Conservation (phyloP, 306 rosid species). For the Vigna unguiculata region DNA sequence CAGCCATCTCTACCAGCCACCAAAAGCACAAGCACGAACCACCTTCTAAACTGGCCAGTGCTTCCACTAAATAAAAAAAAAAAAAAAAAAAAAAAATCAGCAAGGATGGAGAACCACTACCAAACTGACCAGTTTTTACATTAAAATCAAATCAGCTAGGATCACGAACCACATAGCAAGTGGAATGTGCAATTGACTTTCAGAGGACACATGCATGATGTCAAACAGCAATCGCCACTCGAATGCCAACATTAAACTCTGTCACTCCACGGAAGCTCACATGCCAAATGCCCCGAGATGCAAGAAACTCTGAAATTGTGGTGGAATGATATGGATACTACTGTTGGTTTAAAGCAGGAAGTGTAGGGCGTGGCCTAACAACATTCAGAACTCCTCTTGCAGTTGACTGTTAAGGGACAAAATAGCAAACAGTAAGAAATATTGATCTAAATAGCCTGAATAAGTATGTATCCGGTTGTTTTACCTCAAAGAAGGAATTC, state of each 20-base stretch:
- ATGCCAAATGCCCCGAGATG: constrained; percentile 21
- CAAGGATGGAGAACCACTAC: constrained; percentile 24
- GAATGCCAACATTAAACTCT: constrained; percentile 15
- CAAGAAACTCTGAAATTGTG: constrained; percentile 28
- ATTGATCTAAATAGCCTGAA: constrained; percentile 1
- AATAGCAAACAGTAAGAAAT: constrained; percentile 32
- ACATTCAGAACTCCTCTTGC: constrained; percentile 94
- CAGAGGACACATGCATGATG: constrained; percentile 24
- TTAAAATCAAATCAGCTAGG: constrained; percentile 24
- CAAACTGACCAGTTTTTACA: constrained; percentile 33
- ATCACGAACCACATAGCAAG: constrained; percentile 29
- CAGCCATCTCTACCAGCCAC: constrained; percentile 24
- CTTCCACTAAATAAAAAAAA: constrained; percentile 29
- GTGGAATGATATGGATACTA: constrained; percentile 43
- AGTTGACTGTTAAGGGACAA: constrained; percentile 68
- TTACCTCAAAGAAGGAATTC: constrained; percentile 94
- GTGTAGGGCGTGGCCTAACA: constrained; percentile 80
- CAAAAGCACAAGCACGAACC: constrained; percentile 39
- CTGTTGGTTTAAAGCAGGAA: constrained; percentile 67
- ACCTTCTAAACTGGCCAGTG: constrained; percentile 32
- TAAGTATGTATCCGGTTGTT: constrained; percentile 18
- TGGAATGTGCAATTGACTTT: constrained; percentile 31
- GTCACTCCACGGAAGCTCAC: constrained; percentile 31
- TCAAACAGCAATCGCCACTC: background rate
- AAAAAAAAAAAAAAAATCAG: constrained; percentile 25